Conservation (phyloP, 345 rosid genomes). For the Pseudoturritis turrita region DNA sequence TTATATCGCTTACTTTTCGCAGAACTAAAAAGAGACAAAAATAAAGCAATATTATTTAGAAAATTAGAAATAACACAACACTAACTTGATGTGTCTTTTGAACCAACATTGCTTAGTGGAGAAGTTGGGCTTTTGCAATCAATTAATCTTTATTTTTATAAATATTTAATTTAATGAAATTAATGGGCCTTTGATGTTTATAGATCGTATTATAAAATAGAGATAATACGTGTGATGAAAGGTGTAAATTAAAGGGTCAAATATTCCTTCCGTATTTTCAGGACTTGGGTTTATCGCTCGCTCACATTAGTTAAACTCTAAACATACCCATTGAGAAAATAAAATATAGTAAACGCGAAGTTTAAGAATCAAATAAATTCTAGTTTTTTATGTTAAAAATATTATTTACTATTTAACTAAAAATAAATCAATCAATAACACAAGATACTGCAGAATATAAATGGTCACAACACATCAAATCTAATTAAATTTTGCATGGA, state of each 20-base stretch:
- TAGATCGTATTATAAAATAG: neutral
- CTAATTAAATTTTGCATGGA: too few relatives aligned
- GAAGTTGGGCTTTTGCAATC: conserved; percentile 25
- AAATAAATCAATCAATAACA: too few relatives aligned
- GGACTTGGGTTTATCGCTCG: conserved; percentile 34
- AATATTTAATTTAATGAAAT: neutral
- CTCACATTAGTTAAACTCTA: conserved; percentile 7
- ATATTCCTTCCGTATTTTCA: conserved; percentile 31
- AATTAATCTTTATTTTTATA: neutral
- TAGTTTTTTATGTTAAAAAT: too few relatives aligned
- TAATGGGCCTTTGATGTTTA: conserved; percentile 7
- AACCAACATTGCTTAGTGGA: conserved; percentile 32
- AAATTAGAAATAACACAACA: neutral
- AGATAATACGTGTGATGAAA: neutral
- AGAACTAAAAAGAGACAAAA: neutral
- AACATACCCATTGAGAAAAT: neutral
- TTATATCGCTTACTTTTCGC: neutral
- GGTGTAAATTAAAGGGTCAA: conserved; percentile 28
- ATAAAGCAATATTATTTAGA: neutral
- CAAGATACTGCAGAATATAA: too few relatives aligned
- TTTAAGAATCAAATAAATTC: too few relatives aligned
- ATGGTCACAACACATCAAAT: too few relatives aligned
- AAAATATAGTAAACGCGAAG: too few relatives aligned
- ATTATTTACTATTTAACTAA: too few relatives aligned
- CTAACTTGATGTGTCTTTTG: conserved; percentile 22